Conservation (phyloP, 805 yeast genomes). For the Monosporozyma solicola region DNA sequence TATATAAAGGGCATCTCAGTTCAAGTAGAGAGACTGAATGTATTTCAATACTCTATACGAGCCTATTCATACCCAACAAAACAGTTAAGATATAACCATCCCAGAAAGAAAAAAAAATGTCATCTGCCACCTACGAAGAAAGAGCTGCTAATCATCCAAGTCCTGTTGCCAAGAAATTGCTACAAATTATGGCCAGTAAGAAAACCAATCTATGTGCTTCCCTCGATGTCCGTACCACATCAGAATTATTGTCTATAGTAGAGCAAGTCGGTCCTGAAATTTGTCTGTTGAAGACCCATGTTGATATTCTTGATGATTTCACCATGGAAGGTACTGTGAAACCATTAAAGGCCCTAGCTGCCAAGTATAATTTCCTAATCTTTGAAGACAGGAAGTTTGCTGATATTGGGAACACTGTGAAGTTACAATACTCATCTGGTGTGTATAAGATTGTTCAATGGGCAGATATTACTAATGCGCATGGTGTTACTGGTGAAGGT, state of each 20-base stretch:
- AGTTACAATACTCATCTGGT: conserved; percentile 87
- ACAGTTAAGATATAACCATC: not conserved
- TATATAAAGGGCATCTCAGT: not conserved
- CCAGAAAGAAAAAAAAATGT: conserved; percentile 8
- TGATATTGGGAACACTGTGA: conserved; percentile 96
- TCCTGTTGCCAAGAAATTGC: conserved; percentile 68
- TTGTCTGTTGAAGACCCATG: conserved; percentile 88
- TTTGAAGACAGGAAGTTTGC: conserved; percentile 98
- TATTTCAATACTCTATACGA: not conserved
- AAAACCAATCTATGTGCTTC: conserved; percentile 91
- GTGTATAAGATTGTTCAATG: conserved; percentile 81
- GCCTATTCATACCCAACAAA: not conserved
- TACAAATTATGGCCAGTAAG: conserved; percentile 67
- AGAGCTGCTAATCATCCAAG: conserved; percentile 68
- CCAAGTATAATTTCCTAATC: conserved; percentile 79
- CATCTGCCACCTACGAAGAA: conserved; percentile 42
- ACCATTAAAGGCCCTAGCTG: conserved; percentile 64
- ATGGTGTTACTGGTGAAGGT: conserved; percentile 93
- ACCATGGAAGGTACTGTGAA: conserved; percentile 66
- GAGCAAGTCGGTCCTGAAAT: conserved; percentile 86
- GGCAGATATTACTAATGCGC: conserved; percentile 97
- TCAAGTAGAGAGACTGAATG: not conserved
- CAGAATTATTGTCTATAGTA: conserved; percentile 59
- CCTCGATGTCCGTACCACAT: conserved; percentile 75
- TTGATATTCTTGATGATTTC: conserved; percentile 88